A percentile compares a stretch with the other conserved stretches of the same genome.
Evolutionary conservation across 495 filamentous ascomycete genomes (phyloP).

Genomic region (Penicillium fimorum): DNA sequence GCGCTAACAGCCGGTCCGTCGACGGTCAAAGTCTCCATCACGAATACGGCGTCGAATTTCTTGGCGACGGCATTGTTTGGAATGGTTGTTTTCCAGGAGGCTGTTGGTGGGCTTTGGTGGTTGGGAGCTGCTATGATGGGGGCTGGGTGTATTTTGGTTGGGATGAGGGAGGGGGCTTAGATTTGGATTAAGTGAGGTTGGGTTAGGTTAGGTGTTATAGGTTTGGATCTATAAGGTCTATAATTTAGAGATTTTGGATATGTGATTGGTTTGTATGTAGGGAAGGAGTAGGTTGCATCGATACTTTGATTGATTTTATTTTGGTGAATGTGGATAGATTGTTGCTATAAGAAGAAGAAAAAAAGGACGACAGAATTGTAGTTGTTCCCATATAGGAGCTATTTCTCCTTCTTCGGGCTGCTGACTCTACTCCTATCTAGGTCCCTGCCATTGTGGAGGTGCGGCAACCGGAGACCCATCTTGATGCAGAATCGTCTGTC

Average conservation of each 20-base stretch:
- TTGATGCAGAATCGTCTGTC: too few relatives aligned
- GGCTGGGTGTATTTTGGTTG: slow-evolving; percentile 87
- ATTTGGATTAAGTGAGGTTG: neutral
- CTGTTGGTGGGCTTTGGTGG: slow-evolving; percentile 81
- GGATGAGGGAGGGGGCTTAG: slow-evolving; percentile 65
- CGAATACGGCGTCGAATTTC: slow-evolving; percentile 94
- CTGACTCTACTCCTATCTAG: too few relatives aligned
- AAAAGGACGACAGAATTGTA: too few relatives aligned
- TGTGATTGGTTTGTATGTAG: neutral
- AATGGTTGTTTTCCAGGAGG: slow-evolving; percentile 68
- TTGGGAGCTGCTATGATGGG: slow-evolving; percentile 80
- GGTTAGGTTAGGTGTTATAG: neutral
- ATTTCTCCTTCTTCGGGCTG: too few relatives aligned
- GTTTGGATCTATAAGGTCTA: neutral
- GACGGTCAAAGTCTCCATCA: slow-evolving; percentile 86
- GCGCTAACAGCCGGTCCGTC: slow-evolving; percentile 80
- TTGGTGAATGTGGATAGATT: too few relatives aligned
- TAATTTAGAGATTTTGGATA: neutral
- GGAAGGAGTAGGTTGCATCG: too few relatives aligned
- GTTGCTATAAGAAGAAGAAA: too few relatives aligned
- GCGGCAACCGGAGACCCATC: too few relatives aligned
- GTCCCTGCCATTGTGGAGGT: too few relatives aligned
- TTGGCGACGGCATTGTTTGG: slow-evolving; percentile 85
- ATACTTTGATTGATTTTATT: too few relatives aligned
- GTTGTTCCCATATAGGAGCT: too few relatives aligned